Evolutionary conservation across 768 basidiomycete genomes (phyloP).

Genomic region (Pseudohyphozyma bogoriensis): DNA sequence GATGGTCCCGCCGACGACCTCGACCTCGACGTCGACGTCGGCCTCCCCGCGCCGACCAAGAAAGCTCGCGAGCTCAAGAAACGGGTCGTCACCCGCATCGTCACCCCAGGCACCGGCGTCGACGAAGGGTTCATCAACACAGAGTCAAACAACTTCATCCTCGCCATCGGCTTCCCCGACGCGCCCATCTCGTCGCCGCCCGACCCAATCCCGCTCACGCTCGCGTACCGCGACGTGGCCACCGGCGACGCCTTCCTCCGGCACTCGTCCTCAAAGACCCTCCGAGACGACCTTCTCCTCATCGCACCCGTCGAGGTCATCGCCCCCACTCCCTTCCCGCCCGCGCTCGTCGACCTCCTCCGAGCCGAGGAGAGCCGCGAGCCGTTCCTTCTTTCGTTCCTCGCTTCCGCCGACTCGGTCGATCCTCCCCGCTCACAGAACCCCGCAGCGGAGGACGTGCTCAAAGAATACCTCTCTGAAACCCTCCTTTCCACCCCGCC

Average conservation of each 20-base stretch:
- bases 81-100: slow-evolving; percentile 1
- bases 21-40: slow-evolving; percentile 75
- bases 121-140: slow-evolving; percentile 32
- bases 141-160: slow-evolving; percentile 27
- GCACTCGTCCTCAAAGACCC: slow-evolving; percentile 44
- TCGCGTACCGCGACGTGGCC: slow-evolving; percentile 92
- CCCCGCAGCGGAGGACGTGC: slow-evolving; percentile 15
- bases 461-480: slow-evolving; percentile 17
- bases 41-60: slow-evolving; percentile 81
- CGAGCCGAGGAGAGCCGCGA: slow-evolving; percentile 12
- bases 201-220: no score
- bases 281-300: slow-evolving; percentile 73
- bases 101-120: slow-evolving; percentile 43
- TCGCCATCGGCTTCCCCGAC: slow-evolving; percentile 13
- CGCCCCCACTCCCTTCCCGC: slow-evolving; percentile 1
- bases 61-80: slow-evolving; percentile 27
- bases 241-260: slow-evolving; percentile 89
- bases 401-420: slow-evolving; percentile 7
- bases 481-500: slow-evolving; percentile 11
- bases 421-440: slow-evolving; percentile 2
- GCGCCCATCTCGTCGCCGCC: slow-evolving; percentile 10
- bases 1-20: slow-evolving; percentile 29
- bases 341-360: slow-evolving; percentile 1
- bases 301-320: slow-evolving; percentile 76
- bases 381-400: slow-evolving; percentile 4